A percentile compares a stretch with the other conserved stretches of the same genome.
Evolutionary conservation across 352 stramenopile species (phyloP).

Genomic region (Phytophthora quininea): DNA sequence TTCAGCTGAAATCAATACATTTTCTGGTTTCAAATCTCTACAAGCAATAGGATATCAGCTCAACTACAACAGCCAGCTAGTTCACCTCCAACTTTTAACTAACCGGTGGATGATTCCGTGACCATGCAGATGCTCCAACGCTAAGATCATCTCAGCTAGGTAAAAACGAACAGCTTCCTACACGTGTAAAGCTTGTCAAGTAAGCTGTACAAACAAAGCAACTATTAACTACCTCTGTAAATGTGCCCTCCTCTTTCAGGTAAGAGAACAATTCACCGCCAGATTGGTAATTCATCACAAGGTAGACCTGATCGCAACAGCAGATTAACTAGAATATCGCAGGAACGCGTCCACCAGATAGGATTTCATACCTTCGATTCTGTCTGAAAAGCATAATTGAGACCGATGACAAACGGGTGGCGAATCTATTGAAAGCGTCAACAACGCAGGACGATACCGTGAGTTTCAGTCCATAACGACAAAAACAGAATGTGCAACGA

Average conservation of each 20-base stretch:
- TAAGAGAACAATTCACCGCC: constrained; percentile 86
- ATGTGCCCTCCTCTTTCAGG: constrained; percentile 65
- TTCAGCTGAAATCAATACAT: constrained; percentile 90
- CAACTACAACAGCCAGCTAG: background rate
- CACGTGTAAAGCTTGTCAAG: background rate
- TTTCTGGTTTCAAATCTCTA: constrained; percentile 92
- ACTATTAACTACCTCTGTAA: constrained; percentile 50
- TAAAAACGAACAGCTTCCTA: constrained; percentile 82
- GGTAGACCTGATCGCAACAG: constrained; percentile 49
- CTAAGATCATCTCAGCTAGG: constrained; percentile 85
- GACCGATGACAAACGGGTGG: constrained; percentile 82
- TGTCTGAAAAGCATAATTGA: constrained; percentile 84
- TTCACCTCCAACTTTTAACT: constrained; percentile 5
- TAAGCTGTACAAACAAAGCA: no score
- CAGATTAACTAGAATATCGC: background rate
- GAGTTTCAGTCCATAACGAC: background rate
- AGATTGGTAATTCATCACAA: constrained; percentile 83
- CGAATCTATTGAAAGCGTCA: constrained; percentile 50
- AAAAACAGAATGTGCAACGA: background rate
- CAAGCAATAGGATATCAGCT: background rate
- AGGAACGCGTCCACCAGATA: background rate
- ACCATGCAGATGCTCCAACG: constrained; percentile 78
- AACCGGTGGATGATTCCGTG: constrained; percentile 87
- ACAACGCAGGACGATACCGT: background rate
- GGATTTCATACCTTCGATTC: constrained; percentile 67